Conservation (phyloP, 2,329 filamentous ascomycete genomes). For the Emericellopsis cladophorae region DNA sequence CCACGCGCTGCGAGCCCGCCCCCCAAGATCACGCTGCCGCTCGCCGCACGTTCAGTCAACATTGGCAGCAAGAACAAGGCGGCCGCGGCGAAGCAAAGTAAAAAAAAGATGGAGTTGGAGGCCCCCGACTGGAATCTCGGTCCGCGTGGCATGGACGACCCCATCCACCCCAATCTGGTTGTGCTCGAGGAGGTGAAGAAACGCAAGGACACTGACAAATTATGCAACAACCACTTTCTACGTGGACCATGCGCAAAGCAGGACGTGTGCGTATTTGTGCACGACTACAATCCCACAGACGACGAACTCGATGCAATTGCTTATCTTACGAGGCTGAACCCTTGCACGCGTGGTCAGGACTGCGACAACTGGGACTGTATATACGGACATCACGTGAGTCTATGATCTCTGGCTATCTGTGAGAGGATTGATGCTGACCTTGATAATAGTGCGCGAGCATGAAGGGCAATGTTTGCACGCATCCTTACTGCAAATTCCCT, state of each 20-base stretch:
- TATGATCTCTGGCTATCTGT: not conserved
- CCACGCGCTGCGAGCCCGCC: slow-evolving; percentile 9
- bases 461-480: slow-evolving; percentile 34
- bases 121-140: slow-evolving; percentile 36
- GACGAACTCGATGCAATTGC: slow-evolving; percentile 45
- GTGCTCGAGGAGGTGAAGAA: slow-evolving; percentile 43
- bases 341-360: slow-evolving; percentile 43
- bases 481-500: slow-evolving; percentile 43
- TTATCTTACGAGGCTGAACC: slow-evolving; percentile 42
- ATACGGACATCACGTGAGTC: slow-evolving; percentile 48
- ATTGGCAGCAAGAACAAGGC: slow-evolving; percentile 9
- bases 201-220: slow-evolving; percentile 38
- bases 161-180: slow-evolving; percentile 29
- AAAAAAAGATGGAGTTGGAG: not conserved
- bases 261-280: slow-evolving; percentile 42
- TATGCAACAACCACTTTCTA: slow-evolving; percentile 52
- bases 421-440: slow-evolving; percentile 1
- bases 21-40: slow-evolving; percentile 27
- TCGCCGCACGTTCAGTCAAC: slow-evolving; percentile 14
- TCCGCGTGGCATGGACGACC: slow-evolving; percentile 39
- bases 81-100: slow-evolving; percentile 5
- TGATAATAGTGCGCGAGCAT: slow-evolving; percentile 36
- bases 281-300: slow-evolving; percentile 36
- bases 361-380: slow-evolving; percentile 46
- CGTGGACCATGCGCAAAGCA: slow-evolving; percentile 42